phyloP scores from a whole-genome alignment of 768 basidiomycete species.

The Rhodosporidiobolus odoratus region DNA sequence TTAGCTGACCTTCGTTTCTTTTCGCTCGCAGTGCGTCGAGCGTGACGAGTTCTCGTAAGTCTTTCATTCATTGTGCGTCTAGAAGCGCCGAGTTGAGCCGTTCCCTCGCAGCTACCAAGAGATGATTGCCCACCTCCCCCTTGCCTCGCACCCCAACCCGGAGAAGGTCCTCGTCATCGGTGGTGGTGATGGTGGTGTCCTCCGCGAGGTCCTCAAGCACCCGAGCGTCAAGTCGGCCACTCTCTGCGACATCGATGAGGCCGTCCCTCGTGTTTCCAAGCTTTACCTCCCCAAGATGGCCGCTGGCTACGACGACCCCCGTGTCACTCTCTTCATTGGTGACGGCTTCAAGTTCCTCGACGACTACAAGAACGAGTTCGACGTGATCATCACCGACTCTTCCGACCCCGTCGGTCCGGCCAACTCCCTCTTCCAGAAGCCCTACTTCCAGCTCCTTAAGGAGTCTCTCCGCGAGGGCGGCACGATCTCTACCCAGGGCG shows the following conservation, averaged over 20 bases:
- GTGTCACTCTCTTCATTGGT: slow-evolving; percentile 78
- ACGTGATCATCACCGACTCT: slow-evolving; percentile 97
- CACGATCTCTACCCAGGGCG: slow-evolving; percentile 89
- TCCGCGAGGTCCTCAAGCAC: slow-evolving; percentile 95
- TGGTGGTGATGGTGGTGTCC: slow-evolving; percentile 96
- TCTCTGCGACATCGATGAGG: slow-evolving; percentile 98
- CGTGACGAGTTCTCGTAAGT: slow-evolving; percentile 96
- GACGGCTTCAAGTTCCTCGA: slow-evolving; percentile 96
- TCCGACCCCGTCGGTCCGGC: slow-evolving; percentile 97
- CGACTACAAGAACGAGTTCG: slow-evolving; percentile 74
- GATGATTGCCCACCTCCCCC: slow-evolving; percentile 97
- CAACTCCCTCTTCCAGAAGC: slow-evolving; percentile 86
- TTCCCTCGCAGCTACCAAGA: slow-evolving; percentile 69
- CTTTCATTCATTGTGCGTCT: neutral
- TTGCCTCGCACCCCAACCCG: slow-evolving; percentile 92
- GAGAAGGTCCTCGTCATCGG: slow-evolving; percentile 94
- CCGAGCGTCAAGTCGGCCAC: slow-evolving; percentile 82
- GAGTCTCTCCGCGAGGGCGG: slow-evolving; percentile 84
- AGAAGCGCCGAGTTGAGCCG: neutral
- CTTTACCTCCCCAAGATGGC: slow-evolving; percentile 92
- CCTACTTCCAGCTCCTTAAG: slow-evolving; percentile 91
- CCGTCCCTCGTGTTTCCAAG: slow-evolving; percentile 92
- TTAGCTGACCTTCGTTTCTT: neutral
- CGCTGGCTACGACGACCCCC: slow-evolving; percentile 65
- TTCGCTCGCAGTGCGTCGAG: slow-evolving; percentile 62